Conservation (phyloP, 495 filamentous ascomycete genomes). For the Wilcoxina mikolae region DNA sequence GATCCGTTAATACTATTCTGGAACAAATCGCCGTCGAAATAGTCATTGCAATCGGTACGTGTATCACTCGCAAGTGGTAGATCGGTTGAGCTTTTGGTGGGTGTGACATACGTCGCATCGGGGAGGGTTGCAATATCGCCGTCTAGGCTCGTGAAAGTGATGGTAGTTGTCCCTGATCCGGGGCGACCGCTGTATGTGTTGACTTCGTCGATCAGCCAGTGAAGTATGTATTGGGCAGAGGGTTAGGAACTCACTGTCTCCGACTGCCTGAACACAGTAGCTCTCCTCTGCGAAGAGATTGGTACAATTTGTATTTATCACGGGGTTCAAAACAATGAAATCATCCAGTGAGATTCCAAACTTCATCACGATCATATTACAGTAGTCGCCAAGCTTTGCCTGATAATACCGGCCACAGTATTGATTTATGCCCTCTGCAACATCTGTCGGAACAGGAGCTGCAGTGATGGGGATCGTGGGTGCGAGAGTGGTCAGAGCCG, state of each 20-base stretch:
- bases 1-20: slow-evolving; percentile 1
- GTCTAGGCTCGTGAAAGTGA: not conserved
- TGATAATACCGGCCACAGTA: slow-evolving; percentile 22
- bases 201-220: not conserved
- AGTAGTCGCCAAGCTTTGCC: slow-evolving; percentile 24
- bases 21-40: slow-evolving; percentile 11
- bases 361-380: slow-evolving; percentile 22
- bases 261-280: slow-evolving; percentile 28
- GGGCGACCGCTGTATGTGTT: no score
- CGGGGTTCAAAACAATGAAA: slow-evolving; percentile 28
- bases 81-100: not conserved
- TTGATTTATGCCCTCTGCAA: slow-evolving; percentile 3
- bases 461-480: no score
- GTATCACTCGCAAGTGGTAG: slow-evolving; percentile 14
- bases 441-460: slow-evolving; percentile 16
- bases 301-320: slow-evolving; percentile 28
- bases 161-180: no score
- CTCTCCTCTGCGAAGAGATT: slow-evolving; percentile 22
- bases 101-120: not conserved
- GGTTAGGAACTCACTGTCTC: slow-evolving; percentile 18
- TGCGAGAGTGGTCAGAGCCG: no score
- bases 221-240: not conserved
- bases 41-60: slow-evolving; percentile 18
- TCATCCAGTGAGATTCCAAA: slow-evolving; percentile 23
- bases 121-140: no score